Percentiles rank a stretch among this genome's conserved stretches.
Evolutionary conservation across 2,329 filamentous ascomycete species (phyloP).

Genomic region (Fusarium humuli): DNA sequence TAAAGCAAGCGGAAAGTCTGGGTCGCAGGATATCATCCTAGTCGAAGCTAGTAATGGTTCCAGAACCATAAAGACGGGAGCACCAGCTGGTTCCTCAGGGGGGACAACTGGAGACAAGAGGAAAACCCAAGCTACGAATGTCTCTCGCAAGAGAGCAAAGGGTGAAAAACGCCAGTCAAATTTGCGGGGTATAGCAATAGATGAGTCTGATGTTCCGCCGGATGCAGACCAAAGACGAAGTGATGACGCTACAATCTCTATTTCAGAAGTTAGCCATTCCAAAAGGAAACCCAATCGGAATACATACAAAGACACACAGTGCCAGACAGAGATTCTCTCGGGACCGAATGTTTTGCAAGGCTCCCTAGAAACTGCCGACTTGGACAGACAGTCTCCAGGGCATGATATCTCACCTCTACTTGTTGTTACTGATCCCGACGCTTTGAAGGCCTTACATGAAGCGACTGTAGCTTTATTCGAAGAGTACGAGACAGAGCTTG

Average conservation of each 20-base stretch:
- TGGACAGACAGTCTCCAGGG: background rate
- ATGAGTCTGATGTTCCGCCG: background rate
- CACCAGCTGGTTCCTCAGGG: background rate
- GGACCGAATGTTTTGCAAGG: background rate
- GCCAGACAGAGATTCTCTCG: constrained; percentile 14
- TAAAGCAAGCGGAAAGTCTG: background rate
- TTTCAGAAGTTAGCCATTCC: background rate
- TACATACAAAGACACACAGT: constrained; percentile 25
- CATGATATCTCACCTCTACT: constrained; percentile 19
- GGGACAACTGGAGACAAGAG: background rate
- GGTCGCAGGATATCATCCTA: background rate
- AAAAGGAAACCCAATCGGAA: background rate
- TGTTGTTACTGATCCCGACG: constrained; percentile 43
- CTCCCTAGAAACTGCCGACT: background rate
- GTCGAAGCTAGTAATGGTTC: background rate
- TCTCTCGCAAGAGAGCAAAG: background rate
- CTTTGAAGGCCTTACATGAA: constrained; percentile 44
- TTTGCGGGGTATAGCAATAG: background rate
- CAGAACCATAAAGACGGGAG: background rate
- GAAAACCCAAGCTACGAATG: background rate
- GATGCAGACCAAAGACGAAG: no score
- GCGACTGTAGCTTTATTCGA: constrained; percentile 47
- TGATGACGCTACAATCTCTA: background rate
- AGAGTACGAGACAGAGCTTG: constrained; percentile 50
- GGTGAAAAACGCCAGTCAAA: background rate